phyloP scores from a whole-genome alignment of 1,284 basidiomycete species.

The Porodaedalea pini region DNA sequence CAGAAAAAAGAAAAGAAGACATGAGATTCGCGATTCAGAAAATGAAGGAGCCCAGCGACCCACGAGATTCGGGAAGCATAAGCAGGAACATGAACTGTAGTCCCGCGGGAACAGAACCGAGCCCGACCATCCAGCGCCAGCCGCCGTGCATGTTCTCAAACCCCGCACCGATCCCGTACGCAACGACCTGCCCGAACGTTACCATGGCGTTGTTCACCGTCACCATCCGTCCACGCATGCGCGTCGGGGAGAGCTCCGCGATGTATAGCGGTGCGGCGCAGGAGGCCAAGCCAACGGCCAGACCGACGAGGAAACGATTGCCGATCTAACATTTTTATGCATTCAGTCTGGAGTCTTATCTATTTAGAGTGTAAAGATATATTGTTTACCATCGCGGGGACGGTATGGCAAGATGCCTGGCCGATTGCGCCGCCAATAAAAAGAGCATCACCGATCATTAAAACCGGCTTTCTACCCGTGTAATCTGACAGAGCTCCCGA shows the following conservation, averaged over 20 bases:
- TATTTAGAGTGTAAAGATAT: neutral
- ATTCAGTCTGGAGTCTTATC: neutral
- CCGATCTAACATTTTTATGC: constrained; percentile 45
- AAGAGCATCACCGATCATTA: constrained; percentile 68
- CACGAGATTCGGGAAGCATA: constrained; percentile 77
- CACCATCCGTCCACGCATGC: constrained; percentile 74
- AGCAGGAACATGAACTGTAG: constrained; percentile 60
- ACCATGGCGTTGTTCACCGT: constrained; percentile 44
- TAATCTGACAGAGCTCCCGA: constrained; percentile 72
- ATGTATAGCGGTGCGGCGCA: constrained; percentile 83
- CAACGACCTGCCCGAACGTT: constrained; percentile 69
- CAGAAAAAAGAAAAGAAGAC: neutral
- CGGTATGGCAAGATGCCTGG: constrained; percentile 63
- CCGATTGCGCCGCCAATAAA: constrained; percentile 74
- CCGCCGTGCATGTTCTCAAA: constrained; percentile 63
- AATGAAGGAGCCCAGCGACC: constrained; percentile 26
- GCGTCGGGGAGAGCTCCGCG: constrained; percentile 77
- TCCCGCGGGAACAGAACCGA: constrained; percentile 65
- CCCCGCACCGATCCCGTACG: constrained; percentile 73
- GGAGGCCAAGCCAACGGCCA: constrained; percentile 68
- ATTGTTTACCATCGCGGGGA: constrained; percentile 62
- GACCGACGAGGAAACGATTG: constrained; percentile 72
- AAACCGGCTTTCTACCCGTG: constrained; percentile 65
- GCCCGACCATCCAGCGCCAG: constrained; percentile 84
- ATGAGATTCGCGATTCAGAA: neutral